A percentile compares a stretch with the other conserved stretches of the same genome.
These are phyloP conservation scores for Anthracocystis panici-leucophaei DNA, from an alignment of 1,284 basidiomycete genomes.

Conservation along the genomic window DNA sequence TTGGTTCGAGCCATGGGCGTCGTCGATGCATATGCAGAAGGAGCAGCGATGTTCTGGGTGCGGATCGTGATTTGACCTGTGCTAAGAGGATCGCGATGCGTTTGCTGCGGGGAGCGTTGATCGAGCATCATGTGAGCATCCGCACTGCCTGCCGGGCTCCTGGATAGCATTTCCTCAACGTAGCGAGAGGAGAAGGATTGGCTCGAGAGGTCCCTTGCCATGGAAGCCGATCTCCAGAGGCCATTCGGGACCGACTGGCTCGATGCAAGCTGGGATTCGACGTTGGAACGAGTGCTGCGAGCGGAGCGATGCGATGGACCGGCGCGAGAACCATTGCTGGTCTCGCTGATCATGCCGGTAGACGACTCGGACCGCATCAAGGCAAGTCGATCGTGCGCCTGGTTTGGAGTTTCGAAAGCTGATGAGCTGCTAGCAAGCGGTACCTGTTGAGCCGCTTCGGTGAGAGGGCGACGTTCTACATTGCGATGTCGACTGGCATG, in stretches of 20 bases:
- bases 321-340: constrained; percentile 2
- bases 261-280: constrained; percentile 7
- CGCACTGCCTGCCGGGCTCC: not conserved
- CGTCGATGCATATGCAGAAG: constrained; percentile 9
- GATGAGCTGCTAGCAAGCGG: constrained; percentile 2
- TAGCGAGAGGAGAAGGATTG: constrained; percentile 17
- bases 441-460: not conserved
- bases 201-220: not conserved
- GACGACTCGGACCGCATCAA: constrained; percentile 16
- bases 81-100: not conserved
- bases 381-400: constrained; percentile 24
- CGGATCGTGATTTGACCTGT: constrained; percentile 5
- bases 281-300: constrained; percentile 17
- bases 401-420: constrained; percentile 18
- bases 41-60: constrained; percentile 4
- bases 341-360: not conserved
- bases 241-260: not conserved
- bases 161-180: not conserved
- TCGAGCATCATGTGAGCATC: not conserved
- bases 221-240: constrained; percentile 7
- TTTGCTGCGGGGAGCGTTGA: constrained; percentile 7
- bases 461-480: constrained; percentile 10
- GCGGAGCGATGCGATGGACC: constrained; percentile 4
- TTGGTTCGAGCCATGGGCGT: constrained; percentile 15
- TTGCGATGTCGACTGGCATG: constrained; percentile 6